Conservation (phyloP, 148 eudicot species). For the Persicaria tinctoria region DNA sequence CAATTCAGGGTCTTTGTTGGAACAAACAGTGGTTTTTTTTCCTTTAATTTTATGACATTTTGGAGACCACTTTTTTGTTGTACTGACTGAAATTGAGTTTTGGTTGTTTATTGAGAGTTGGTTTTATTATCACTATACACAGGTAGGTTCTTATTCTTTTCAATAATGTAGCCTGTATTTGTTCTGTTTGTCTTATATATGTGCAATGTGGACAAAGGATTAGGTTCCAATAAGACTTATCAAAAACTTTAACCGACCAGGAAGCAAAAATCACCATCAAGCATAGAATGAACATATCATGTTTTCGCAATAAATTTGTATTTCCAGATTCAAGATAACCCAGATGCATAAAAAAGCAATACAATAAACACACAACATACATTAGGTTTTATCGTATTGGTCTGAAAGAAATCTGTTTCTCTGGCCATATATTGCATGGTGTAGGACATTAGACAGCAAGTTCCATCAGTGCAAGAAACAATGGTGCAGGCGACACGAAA, state of each 20-base stretch:
- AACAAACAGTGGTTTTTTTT: background rate
- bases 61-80: background rate
- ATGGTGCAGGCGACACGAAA: background rate
- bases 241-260: background rate
- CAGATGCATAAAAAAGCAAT: background rate
- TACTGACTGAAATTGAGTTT: background rate
- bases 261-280: background rate
- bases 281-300: too few species aligned
- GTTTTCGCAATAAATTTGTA: background rate
- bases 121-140: background rate
- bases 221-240: background rate
- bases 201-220: conserved; percentile 7
- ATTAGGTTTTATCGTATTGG: too few species aligned
- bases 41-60: background rate
- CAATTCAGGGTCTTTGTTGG: conserved; percentile 9
- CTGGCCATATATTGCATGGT: background rate
- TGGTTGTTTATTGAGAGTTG: conserved; percentile 6
- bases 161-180: conserved; percentile 2
- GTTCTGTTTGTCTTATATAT: conserved; percentile 9
- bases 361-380: too few species aligned
- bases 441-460: background rate
- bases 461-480: background rate
- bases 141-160: background rate
- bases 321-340: background rate
- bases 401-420: background rate